Evolutionary conservation across 2,329 filamentous ascomycete species (phyloP), one percentile per base, ranked within the genome.

Genomic region (Stylonectria norvegica): DNA sequence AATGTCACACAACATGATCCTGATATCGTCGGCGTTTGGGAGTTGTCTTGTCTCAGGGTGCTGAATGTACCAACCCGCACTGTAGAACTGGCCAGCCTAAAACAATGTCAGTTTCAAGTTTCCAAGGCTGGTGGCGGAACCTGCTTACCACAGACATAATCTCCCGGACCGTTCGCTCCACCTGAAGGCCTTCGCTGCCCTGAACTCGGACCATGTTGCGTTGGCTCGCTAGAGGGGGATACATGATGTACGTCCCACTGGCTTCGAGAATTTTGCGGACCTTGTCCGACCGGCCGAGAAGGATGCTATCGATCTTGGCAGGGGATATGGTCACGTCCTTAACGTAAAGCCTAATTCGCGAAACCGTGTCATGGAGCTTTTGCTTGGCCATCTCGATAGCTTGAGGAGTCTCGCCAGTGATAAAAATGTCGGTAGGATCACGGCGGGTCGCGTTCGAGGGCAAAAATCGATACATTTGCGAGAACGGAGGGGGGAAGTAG

Each of bases 201-300:
- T 97, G 93, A 22, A 98, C 87, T 34, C 91, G 83, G 49, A 97
- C 85, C 53, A 88, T 76, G 52, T 83, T 89, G 43, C 86, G 85
- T 63, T 91, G 85, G 51, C 87, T 89, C 16, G 89, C 93, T 28
- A 98, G 75, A 15, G 85, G 82, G 6, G 93, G 93, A 51, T 98
- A 88, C 62, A 95, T 78, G 54, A 98, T 89, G 64, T 94, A 95
- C 5, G 91, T 94, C 25, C 91, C 93, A 59, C 97, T 97, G 40
- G 85, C 85, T 62, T 98, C 93, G 67, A 96, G 91, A 50, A 98
- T 95, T 73, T 95, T 96, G 59, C 90, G 88, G 43, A 98, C 89
- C 66, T 97, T 97, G 66, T 97, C 91, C 56, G 97, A 75, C 18
- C 93, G 85, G 55, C 86, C 86, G 23, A 97, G 80, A 43, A 98